Evolutionary conservation across 2,329 filamentous ascomycete genomes (phyloP), one percentile per base, ranked within the genome.

Genomic region (Paraphoma chrysanthemicola): DNA sequence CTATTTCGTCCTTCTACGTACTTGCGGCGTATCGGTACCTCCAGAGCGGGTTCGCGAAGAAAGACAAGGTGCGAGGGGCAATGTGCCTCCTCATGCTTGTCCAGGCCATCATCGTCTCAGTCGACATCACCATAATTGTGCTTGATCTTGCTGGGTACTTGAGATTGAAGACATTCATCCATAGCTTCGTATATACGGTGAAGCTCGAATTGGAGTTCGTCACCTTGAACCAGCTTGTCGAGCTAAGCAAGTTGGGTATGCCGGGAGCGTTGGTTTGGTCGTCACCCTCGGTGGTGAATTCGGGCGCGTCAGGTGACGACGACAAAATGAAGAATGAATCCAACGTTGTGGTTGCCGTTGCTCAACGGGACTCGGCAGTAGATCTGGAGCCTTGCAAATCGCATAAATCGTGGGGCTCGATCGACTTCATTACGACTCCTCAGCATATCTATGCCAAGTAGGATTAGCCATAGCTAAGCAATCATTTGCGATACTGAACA

Each of bases 181-280:
- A 77, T 51, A 64, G 51, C 18, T 74, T 78, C 12, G 68, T 75
- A 11, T 79, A 79, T 60, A 71, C 72, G 49, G 60, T 78, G 48
- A 79, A 79, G 64, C 69, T 83, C 23, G 81, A 83, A 61, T 74
- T 84, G 14, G 84, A 86, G 64, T 79, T 80, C 56, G 78, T 81
- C 14, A 78, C 86, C 46, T 69, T 86, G 18, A 77, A 83, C 43
- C 53, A 59, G 23, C 36, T 59, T 28, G 48, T 55, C 10, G 53
- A 47, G n/a, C 12, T 55, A 4, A 38, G 31, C 9, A 38, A 48
- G 14, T 29, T 54, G 38, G 52, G 52, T 2, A 30, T 51, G 23
- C n/a, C 48, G 23, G 48, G 53, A 9, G 38, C 38, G 8, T 9
- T n/a, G 14, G 6, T 14, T 12, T 41, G 38, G 7, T n/a, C n/a